Conservation (phyloP, 352 stramenopile genomes). For the Globisporangium takayamanum region DNA sequence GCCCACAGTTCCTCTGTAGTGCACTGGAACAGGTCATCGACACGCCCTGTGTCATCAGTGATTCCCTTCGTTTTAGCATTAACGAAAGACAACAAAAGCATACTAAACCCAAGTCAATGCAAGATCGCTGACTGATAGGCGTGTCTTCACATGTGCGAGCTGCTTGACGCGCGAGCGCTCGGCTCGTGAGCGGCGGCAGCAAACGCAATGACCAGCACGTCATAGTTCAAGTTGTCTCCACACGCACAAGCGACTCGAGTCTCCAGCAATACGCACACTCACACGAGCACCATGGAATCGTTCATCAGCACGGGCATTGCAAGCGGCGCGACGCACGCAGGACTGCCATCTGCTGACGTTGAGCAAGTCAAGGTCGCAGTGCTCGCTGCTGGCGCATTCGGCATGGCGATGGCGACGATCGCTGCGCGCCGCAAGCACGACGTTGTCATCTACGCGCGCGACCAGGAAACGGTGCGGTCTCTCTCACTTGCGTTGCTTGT, state of each 20-base stretch:
- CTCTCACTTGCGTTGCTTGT: not conserved
- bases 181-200: no score
- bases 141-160: not conserved
- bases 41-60: not conserved
- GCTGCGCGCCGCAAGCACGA: slow-evolving; percentile 87
- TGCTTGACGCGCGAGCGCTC: not conserved
- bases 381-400: slow-evolving; percentile 94
- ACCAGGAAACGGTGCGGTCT: slow-evolving; percentile 29
- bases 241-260: slow-evolving; percentile 2
- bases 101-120: no score
- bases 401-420: slow-evolving; percentile 92
- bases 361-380: slow-evolving; percentile 82
- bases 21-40: not conserved
- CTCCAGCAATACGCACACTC: not conserved
- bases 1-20: not conserved
- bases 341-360: slow-evolving; percentile 62
- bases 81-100: no score
- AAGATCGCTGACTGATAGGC: no score
- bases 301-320: slow-evolving; percentile 25
- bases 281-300: slow-evolving; percentile 27
- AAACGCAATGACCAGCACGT: not conserved
- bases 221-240: slow-evolving; percentile 13
- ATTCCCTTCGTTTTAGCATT: no score
- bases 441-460: slow-evolving; percentile 90
- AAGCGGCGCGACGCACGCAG: slow-evolving; percentile 49